Evolutionary conservation across 2,329 filamentous ascomycete species (phyloP).

Genomic region (Dactylonectria estremocensis): DNA sequence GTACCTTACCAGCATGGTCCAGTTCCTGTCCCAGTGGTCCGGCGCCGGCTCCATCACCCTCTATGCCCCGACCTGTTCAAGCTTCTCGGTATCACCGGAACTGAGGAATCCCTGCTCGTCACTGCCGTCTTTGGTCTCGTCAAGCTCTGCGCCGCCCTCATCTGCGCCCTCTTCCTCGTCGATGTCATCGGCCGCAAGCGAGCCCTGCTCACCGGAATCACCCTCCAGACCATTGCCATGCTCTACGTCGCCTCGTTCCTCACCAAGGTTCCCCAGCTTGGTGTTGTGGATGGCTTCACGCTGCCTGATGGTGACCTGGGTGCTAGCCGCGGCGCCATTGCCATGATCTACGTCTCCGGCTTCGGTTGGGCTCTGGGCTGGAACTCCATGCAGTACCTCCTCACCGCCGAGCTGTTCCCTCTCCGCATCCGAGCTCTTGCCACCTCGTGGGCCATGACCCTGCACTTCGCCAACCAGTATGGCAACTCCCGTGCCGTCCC

Average conservation of each 20-base stretch:
- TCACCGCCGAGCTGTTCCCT: slow-evolving; percentile 85
- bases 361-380: slow-evolving; percentile 80
- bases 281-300: slow-evolving; percentile 63
- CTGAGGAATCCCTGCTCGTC: slow-evolving; percentile 78
- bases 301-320: slow-evolving; percentile 65
- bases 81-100: slow-evolving; percentile 78
- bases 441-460: slow-evolving; percentile 81
- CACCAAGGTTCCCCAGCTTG: slow-evolving; percentile 72
- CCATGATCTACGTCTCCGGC: slow-evolving; percentile 80
- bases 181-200: slow-evolving; percentile 85
- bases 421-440: slow-evolving; percentile 80
- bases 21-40: slow-evolving; percentile 82
- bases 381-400: slow-evolving; percentile 85
- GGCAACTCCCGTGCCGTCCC: slow-evolving; percentile 83
- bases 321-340: slow-evolving; percentile 77
- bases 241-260: slow-evolving; percentile 75
- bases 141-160: slow-evolving; percentile 77
- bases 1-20: slow-evolving; percentile 77
- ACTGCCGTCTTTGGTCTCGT: slow-evolving; percentile 84
- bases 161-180: slow-evolving; percentile 84
- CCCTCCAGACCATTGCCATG: slow-evolving; percentile 73
- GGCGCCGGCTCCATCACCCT: slow-evolving; percentile 83
- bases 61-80: slow-evolving; percentile 82
- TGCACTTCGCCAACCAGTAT: slow-evolving; percentile 86
- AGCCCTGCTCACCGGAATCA: slow-evolving; percentile 72